Evolutionary conservation across 225 moss, liverwort and hornwort genomes (phyloP).

Genomic region (Marchantia polymorpha): DNA sequence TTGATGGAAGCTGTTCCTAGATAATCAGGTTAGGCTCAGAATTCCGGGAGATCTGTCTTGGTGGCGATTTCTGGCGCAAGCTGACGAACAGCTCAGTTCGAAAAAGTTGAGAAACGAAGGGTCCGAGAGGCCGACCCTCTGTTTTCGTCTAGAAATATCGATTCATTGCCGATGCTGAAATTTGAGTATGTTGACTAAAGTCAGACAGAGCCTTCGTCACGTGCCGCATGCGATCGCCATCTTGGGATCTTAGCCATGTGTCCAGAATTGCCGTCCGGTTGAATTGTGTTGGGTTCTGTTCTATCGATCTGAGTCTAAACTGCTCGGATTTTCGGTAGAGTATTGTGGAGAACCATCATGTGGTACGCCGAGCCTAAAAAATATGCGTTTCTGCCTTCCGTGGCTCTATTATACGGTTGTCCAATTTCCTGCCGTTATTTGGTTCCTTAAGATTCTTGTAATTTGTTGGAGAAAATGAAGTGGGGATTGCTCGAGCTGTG

Average conservation of each 20-base stretch:
- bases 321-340: no score
- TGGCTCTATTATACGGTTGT: slow-evolving; percentile 20
- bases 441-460: slow-evolving; percentile 15
- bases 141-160: not conserved
- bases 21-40: not conserved
- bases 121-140: not conserved
- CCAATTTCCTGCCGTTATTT: slow-evolving; percentile 30
- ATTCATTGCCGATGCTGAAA: not conserved
- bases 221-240: not conserved
- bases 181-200: not conserved
- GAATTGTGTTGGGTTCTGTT: not conserved
- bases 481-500: not conserved
- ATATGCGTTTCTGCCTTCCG: slow-evolving; percentile 7
- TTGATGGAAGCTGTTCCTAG: not conserved
- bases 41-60: not conserved
- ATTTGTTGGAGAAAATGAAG: slow-evolving; percentile 8
- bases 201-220: no score
- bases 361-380: slow-evolving; percentile 4
- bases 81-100: not conserved
- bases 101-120: not conserved
- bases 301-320: not conserved
- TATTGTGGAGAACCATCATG: slow-evolving; percentile 3
- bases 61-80: not conserved
- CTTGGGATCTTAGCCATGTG: not conserved
- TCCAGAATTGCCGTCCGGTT: not conserved